Conservation (phyloP, 495 filamentous ascomycete species). For the Penicillium coprophilum region DNA sequence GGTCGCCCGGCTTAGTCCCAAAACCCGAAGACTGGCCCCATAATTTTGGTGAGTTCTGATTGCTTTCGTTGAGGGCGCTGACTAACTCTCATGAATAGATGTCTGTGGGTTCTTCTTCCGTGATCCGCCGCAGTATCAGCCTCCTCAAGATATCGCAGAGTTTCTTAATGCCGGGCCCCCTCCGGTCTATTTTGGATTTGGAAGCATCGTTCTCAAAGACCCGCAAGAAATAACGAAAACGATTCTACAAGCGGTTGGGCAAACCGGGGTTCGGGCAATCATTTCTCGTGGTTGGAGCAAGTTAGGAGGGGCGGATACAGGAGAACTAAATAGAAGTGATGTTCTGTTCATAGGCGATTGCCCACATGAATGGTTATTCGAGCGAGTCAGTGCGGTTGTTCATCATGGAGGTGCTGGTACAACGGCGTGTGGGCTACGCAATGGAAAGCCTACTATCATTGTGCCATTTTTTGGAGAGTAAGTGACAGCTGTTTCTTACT, state of each 20-base stretch:
- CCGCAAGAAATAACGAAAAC: conserved; percentile 47
- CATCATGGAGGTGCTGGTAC: conserved; percentile 65
- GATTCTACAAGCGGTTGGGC: conserved; percentile 50
- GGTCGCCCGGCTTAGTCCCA: conserved; percentile 44
- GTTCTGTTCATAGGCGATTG: conserved; percentile 57
- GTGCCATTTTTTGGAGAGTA: conserved; percentile 65
- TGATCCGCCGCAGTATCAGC: conserved; percentile 43
- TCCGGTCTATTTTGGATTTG: conserved; percentile 65
- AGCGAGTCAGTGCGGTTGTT: conserved; percentile 55
- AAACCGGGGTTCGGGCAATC: conserved; percentile 53
- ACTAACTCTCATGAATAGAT: conserved; percentile 21
- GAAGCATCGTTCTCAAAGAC: conserved; percentile 60
- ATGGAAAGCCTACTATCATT: conserved; percentile 55
- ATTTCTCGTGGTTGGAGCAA: conserved; percentile 61
- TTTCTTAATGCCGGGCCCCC: conserved; percentile 52
- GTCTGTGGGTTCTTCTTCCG: conserved; percentile 61
- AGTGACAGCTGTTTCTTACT: conserved; percentile 9
- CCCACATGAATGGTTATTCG: conserved; percentile 65
- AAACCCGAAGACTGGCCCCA: conserved; percentile 1
- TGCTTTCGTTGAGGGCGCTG: background rate
- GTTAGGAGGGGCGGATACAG: conserved; percentile 36
- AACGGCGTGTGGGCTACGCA: conserved; percentile 55
- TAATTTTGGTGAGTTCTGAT: background rate
- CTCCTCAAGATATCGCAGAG: conserved; percentile 40
- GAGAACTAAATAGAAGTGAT: conserved; percentile 24